Conservation (phyloP, 768 basidiomycete genomes). For the Russula brevipes region DNA sequence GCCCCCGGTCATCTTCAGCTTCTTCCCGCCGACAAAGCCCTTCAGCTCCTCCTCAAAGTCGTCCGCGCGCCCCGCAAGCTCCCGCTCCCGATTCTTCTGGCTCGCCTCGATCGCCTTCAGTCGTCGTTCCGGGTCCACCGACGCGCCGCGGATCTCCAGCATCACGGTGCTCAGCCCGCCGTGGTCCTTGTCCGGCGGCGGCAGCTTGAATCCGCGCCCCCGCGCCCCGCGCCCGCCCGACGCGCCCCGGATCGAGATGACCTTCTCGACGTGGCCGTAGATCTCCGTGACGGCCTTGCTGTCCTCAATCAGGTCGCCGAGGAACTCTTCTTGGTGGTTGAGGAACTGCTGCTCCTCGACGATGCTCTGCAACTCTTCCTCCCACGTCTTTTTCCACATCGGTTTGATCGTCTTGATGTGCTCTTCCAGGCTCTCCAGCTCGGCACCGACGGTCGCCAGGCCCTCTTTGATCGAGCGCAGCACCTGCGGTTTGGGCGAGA, state of each 20-base stretch:
- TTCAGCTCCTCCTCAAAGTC: conserved; percentile 79
- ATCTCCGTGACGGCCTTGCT: conserved; percentile 84
- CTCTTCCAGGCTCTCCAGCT: conserved; percentile 72
- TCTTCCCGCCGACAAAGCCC: conserved; percentile 84
- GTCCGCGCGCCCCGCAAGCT: conserved; percentile 66
- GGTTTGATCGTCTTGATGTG: conserved; percentile 89
- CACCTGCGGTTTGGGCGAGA: conserved; percentile 71
- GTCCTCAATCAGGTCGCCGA: conserved; percentile 84
- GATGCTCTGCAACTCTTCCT: conserved; percentile 91
- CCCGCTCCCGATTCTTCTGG: conserved; percentile 73
- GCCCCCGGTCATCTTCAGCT: conserved; percentile 92
- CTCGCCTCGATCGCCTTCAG: conserved; percentile 91
- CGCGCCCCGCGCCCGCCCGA: conserved; percentile 35
- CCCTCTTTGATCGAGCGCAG: conserved; percentile 71
- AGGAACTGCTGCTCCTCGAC: conserved; percentile 96
- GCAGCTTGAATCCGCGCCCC: conserved; percentile 51
- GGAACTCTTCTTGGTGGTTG: conserved; percentile 86
- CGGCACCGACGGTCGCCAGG: conserved; percentile 55
- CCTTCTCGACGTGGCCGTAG: conserved; percentile 87
- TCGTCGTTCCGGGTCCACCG: conserved; percentile 75
- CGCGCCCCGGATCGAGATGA: conserved; percentile 63
- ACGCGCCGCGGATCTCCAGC: conserved; percentile 82
- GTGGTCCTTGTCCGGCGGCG: conserved; percentile 61
- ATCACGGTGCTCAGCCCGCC: conserved; percentile 72
- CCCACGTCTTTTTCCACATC: conserved; percentile 99